Evolutionary conservation across 1,139 yeast genomes (phyloP).

Genomic region (Pichia sp.): DNA sequence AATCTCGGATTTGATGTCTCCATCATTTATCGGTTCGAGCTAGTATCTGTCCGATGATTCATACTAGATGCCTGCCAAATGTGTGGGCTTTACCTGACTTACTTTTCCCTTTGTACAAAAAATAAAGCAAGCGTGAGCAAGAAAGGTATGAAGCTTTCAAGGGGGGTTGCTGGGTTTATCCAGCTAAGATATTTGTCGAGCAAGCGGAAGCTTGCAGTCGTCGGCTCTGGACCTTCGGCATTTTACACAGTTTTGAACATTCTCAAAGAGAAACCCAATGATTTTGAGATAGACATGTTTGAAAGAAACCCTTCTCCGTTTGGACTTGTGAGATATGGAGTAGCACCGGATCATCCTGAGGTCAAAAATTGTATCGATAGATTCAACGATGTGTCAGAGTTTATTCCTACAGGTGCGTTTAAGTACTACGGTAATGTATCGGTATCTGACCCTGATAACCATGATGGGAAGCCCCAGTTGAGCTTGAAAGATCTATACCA

Average conservation of each 20-base stretch:
- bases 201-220: slow-evolving; percentile 53
- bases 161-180: neutral
- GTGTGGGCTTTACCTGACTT: too few relatives aligned
- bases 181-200: neutral
- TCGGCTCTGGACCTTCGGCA: slow-evolving; percentile 97
- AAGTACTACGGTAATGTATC: slow-evolving; percentile 72
- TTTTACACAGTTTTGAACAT: slow-evolving; percentile 83
- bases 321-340: slow-evolving; percentile 90
- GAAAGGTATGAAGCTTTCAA: neutral
- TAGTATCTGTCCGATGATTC: too few relatives aligned
- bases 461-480: slow-evolving; percentile 25
- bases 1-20: neutral
- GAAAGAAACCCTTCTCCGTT: slow-evolving; percentile 86
- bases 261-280: slow-evolving; percentile 41
- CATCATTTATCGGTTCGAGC: too few relatives aligned
- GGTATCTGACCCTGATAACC: slow-evolving; percentile 35
- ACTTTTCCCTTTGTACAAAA: too few relatives aligned
- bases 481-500: slow-evolving; percentile 43
- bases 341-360: slow-evolving; percentile 99
- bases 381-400: slow-evolving; percentile 49
- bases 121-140: neutral
- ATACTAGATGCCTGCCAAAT: too few relatives aligned
- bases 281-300: slow-evolving; percentile 51
- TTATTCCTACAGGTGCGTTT: slow-evolving; percentile 34
- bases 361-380: slow-evolving; percentile 87